Evolutionary conservation across 2,329 filamentous ascomycete genomes (phyloP), one percentile per base, ranked within the genome.

Genomic region (Arachnomyces sp.): DNA sequence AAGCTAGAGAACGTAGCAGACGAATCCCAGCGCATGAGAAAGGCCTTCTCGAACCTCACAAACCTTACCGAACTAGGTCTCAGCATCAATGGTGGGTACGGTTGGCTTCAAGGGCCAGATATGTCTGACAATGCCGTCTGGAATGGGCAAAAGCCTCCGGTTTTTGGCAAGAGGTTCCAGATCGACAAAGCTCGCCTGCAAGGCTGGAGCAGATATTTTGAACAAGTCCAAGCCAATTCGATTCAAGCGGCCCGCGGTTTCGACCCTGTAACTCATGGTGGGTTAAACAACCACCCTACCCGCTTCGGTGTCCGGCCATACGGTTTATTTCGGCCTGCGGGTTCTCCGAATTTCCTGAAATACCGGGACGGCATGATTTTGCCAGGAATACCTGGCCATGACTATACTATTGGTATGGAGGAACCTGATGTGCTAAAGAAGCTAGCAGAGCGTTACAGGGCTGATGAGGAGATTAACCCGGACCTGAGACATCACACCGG

Each of bases 71-170:
- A 83, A 44, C 67, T 86, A n/a, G 81, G 76, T 0, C 59, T 86
- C 3, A 82, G 77, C 13, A 70, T 83, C 31, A 77, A 83, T 52
- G 79, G 73, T 41, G 80, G 81, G 7, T 66, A 84, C 29, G 82
- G 82, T 8, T 84, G 79, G 68, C 67, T 85, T 8, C 64, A 65
- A 34, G 79, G 80, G 1, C 76, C 79, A 1, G 79, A 83, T 54
- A 60, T 69, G 13, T 73, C 70, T 0, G 61, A 71, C 30, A 58
- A 65, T 14, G 70, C 70, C 34, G 63, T 64, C 4, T 63, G 73
- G 14, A 63, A 72, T 34, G 60, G 66, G 13, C 63, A 62, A 2
- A 60, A 58, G 14, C 56, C 61, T 18, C 46, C 54, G 7, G 65
- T 77, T 1, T 77, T 78, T 51, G 70, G 71, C 8, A 53, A 53